These are phyloP conservation scores for Ceratobasidium sp. DNA, from an alignment of 1,284 basidiomycete genomes.

Conservation along the genomic window DNA sequence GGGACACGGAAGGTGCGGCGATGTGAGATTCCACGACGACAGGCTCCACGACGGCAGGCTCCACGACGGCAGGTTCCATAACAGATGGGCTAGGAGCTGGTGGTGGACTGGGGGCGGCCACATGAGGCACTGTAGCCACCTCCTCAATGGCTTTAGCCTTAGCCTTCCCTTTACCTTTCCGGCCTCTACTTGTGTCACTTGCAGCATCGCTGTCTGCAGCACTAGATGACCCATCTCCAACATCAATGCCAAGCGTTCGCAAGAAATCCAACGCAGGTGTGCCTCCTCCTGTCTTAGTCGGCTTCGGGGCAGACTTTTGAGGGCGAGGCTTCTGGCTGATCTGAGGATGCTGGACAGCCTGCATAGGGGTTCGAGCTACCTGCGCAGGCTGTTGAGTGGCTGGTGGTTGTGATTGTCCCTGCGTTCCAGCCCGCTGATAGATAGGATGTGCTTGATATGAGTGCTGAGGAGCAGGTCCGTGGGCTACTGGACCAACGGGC, in stretches of 20 bases:
- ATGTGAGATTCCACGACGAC: not conserved
- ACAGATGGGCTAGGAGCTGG: not conserved
- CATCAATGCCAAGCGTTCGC: not conserved
- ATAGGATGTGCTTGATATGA: not conserved
- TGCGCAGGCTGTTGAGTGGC: not conserved
- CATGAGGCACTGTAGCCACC: not conserved
- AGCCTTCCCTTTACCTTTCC: constrained; percentile 13
- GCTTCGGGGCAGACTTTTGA: not conserved
- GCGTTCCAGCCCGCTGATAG: not conserved
- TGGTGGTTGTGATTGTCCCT: not conserved
- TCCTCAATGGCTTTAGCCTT: constrained; percentile 15
- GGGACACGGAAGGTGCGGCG: not conserved
- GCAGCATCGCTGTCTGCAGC: not conserved
- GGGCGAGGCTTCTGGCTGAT: not conserved
- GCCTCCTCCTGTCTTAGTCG: not conserved
- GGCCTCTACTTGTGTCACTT: not conserved
- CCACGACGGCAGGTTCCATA: not conserved
- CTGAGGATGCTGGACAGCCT: not conserved
- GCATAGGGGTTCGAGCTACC: not conserved
- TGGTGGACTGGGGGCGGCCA: not conserved
- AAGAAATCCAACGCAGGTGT: constrained; percentile 27
- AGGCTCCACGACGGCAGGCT: not conserved
- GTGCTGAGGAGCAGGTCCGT: not conserved
- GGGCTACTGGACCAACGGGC: not conserved
- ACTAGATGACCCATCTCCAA: not conserved